Evolutionary conservation across 352 stramenopile genomes (phyloP).

Genomic region (Phytophthora idaei): DNA sequence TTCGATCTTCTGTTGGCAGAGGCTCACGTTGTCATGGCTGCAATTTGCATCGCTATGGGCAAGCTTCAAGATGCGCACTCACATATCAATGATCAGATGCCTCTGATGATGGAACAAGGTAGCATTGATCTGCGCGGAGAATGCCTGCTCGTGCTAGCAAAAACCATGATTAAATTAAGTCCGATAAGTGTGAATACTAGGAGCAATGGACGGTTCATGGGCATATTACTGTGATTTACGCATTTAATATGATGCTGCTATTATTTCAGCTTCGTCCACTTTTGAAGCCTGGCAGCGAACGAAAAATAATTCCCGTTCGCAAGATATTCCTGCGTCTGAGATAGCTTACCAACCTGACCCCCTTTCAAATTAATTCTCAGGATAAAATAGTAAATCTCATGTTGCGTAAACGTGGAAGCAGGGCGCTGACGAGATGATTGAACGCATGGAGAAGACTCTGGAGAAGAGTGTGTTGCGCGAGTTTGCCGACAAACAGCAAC

Average conservation of each 20-base stretch:
- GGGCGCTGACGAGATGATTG: slow-evolving; percentile 64
- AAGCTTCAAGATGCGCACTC: slow-evolving; percentile 48
- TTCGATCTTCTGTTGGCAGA: slow-evolving; percentile 68
- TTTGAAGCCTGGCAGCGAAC: too few species aligned
- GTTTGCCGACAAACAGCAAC: slow-evolving; percentile 51
- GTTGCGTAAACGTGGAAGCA: slow-evolving; percentile 82
- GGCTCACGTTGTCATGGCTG: slow-evolving; percentile 63
- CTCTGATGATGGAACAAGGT: slow-evolving; percentile 70
- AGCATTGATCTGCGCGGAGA: slow-evolving; percentile 60
- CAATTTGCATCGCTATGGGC: slow-evolving; percentile 68
- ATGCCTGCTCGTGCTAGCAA: slow-evolving; percentile 61
- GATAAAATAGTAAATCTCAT: too few species aligned
- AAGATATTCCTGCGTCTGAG: too few species aligned
- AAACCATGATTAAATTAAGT: slow-evolving; percentile 36
- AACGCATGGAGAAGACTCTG: slow-evolving; percentile 65
- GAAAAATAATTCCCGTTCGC: too few species aligned
- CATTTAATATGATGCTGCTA: too few species aligned
- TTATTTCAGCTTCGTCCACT: too few species aligned
- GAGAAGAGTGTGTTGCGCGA: slow-evolving; percentile 62
- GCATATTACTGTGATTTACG: too few species aligned
- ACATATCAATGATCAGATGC: slow-evolving; percentile 66
- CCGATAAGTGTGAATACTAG: too few species aligned
- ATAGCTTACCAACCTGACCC: too few species aligned
- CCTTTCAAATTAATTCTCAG: too few species aligned
- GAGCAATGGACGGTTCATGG: too few species aligned